A percentile compares a stretch with the other conserved stretches of the same genome.
These are phyloP conservation scores for Urochloa ruziziensis DNA, from an alignment of 176 grass and related monocot genomes.

Conservation along the genomic window DNA sequence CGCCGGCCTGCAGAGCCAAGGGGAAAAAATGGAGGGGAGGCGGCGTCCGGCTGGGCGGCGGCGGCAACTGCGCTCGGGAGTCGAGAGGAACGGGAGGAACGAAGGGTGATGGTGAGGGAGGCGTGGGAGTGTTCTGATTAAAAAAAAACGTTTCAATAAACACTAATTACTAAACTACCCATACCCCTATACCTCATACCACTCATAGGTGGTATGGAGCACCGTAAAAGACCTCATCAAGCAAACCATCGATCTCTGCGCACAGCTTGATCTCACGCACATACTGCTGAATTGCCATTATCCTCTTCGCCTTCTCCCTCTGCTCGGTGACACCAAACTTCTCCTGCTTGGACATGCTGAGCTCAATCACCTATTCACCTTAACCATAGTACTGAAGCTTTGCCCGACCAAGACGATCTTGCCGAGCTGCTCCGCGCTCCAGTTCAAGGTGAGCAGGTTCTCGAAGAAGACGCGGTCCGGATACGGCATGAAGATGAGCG, in stretches of 20 bases:
- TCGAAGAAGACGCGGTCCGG: background rate
- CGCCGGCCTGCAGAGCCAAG: too few species aligned
- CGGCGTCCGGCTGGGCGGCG: too few species aligned
- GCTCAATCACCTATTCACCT: slow-evolving; percentile 20
- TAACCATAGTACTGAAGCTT: slow-evolving; percentile 1
- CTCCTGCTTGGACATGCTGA: slow-evolving; percentile 16
- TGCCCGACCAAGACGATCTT: background rate
- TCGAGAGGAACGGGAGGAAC: too few species aligned
- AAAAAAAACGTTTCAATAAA: too few species aligned
- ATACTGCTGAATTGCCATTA: background rate
- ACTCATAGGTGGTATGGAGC: too few species aligned
- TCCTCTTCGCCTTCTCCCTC: slow-evolving; percentile 7
- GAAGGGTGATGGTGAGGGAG: too few species aligned
- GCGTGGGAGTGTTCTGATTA: too few species aligned
- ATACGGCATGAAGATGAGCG: slow-evolving; percentile 6
- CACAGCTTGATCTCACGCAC: slow-evolving; percentile 11
- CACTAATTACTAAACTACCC: too few species aligned
- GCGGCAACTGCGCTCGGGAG: too few species aligned
- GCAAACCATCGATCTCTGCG: background rate
- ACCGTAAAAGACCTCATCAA: too few species aligned
- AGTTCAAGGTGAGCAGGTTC: slow-evolving; percentile 15
- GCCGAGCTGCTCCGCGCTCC: slow-evolving; percentile 1
- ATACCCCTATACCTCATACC: too few species aligned
- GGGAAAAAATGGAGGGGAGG: too few species aligned
- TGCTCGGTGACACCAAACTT: slow-evolving; percentile 22